These are phyloP conservation scores for Quercus wislizeni DNA, from an alignment of 306 rosid species.

Conservation along the genomic window DNA sequence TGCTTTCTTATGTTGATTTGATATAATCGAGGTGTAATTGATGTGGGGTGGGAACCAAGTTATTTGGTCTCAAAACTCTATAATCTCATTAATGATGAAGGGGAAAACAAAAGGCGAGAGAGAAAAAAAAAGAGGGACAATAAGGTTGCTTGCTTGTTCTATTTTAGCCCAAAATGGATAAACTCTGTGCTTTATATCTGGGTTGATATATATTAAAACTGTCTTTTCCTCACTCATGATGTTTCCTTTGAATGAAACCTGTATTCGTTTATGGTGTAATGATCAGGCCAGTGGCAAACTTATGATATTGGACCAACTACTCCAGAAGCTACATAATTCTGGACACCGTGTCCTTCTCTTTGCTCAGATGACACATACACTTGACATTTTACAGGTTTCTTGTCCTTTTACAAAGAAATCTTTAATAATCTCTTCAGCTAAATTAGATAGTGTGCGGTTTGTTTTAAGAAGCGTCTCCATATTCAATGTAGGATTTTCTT, in stretches of 20 bases:
- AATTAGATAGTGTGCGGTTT: neutral
- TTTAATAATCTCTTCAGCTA: neutral
- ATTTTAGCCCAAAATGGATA: neutral
- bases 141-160: neutral
- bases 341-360: constrained; percentile 92
- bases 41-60: neutral
- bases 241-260: constrained; percentile 14
- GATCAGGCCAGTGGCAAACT: constrained; percentile 91
- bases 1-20: constrained; percentile 1
- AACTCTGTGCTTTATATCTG: neutral
- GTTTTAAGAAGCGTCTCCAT: constrained; percentile 10
- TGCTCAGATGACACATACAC: constrained; percentile 98
- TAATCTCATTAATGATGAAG: neutral
- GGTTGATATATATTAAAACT: neutral
- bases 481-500: constrained; percentile 63
- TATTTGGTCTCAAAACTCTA: neutral
- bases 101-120: neutral
- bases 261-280: constrained; percentile 15
- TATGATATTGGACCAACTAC: constrained; percentile 80
- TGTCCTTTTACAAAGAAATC: constrained; percentile 6
- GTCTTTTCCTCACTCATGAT: constrained; percentile 8
- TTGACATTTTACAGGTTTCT: constrained; percentile 83
- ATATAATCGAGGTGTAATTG: neutral
- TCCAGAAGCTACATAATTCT: constrained; percentile 62
- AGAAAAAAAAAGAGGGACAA: neutral